Evolutionary conservation across 306 rosid genomes (phyloP).

Genomic region (Gastrolobium bilobum): DNA sequence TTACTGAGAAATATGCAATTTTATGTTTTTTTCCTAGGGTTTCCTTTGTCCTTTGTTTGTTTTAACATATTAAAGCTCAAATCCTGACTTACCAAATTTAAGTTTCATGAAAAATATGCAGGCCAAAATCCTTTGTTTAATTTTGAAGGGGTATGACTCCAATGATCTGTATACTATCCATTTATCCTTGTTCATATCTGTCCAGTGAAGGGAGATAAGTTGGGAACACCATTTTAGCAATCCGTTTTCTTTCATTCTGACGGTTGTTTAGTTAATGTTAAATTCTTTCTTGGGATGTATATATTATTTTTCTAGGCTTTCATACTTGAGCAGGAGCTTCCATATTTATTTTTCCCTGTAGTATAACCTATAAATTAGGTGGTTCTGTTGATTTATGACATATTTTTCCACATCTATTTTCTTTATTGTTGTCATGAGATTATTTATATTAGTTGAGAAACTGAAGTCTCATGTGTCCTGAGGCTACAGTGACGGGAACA

Average conservation of each 20-base stretch:
- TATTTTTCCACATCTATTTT: neutral
- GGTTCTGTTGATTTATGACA: neutral
- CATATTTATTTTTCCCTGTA: conserved; percentile 11
- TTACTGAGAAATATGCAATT: neutral
- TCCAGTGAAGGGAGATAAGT: conserved; percentile 37
- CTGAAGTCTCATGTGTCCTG: conserved; percentile 16
- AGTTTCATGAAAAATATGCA: conserved; percentile 54
- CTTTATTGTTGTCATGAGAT: conserved; percentile 27
- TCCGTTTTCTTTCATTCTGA: conserved; percentile 20
- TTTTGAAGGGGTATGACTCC: conserved; percentile 57
- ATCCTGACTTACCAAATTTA: neutral
- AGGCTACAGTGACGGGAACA: conserved; percentile 10
- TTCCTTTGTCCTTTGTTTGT: conserved; percentile 20
- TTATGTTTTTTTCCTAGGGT: conserved; percentile 10
- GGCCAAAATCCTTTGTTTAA: conserved; percentile 65
- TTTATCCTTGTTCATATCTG: conserved; percentile 3
- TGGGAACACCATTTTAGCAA: conserved; percentile 11
- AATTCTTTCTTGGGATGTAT: conserved; percentile 26
- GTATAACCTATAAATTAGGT: neutral
- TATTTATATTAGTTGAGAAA: conserved; percentile 19
- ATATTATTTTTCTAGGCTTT: conserved; percentile 29
- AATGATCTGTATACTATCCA: conserved; percentile 32
- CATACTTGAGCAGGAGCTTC: conserved; percentile 12
- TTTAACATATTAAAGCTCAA: conserved; percentile 21
- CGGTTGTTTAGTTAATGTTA: conserved; percentile 35